Conservation (phyloP, 78 protist species). For the Dictyostelium brefeldianum region DNA sequence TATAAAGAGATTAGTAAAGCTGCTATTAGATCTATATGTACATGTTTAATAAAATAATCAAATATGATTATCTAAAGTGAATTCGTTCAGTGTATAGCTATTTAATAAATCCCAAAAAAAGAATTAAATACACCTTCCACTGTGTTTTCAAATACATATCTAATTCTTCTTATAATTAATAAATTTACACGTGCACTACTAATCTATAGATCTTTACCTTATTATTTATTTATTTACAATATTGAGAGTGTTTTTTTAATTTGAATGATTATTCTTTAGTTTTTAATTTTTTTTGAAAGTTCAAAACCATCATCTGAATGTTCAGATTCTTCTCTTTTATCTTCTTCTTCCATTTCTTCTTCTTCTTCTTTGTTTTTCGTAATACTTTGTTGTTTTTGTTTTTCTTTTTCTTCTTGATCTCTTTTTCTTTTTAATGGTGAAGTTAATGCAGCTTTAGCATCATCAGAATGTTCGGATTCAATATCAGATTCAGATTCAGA, state of each 20-base stretch:
- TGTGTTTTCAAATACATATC: too few relatives aligned
- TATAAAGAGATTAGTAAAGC: too few relatives aligned
- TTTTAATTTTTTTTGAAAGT: background rate
- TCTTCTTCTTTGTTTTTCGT: background rate
- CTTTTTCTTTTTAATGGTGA: background rate
- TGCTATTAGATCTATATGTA: too few relatives aligned
- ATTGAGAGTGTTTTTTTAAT: too few relatives aligned
- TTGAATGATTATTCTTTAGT: background rate
- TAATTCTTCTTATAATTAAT: too few relatives aligned
- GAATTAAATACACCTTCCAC: too few relatives aligned
- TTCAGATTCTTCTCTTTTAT: slow-evolving; percentile 10
- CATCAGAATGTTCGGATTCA: background rate
- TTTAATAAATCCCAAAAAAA: too few relatives aligned
- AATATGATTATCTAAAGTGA: too few relatives aligned
- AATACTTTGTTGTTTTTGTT: background rate
- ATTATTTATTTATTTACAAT: background rate
- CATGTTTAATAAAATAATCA: too few relatives aligned
- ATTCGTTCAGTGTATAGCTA: too few relatives aligned
- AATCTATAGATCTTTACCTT: background rate
- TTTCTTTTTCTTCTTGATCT: slow-evolving; percentile 12
- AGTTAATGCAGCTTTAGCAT: too few relatives aligned
- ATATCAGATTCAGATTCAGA: background rate
- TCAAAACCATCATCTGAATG: slow-evolving; percentile 6
- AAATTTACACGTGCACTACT: too few relatives aligned
- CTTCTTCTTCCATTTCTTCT: background rate